Conservation (phyloP, 179 eudicot species). For the Sideroxylon spinosum region DNA sequence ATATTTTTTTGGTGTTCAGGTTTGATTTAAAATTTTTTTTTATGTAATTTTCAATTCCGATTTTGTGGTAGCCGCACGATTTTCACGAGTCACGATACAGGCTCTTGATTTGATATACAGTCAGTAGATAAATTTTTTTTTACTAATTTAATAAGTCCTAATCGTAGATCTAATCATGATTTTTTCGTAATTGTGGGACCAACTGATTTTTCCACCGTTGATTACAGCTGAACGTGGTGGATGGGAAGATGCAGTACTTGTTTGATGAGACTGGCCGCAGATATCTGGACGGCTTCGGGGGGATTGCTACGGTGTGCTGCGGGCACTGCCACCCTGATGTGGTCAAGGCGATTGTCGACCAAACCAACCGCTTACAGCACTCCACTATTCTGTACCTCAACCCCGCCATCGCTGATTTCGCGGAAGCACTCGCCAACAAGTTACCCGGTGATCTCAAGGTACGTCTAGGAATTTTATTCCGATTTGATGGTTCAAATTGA, state of each 20-base stretch:
- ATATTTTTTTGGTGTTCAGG: background rate
- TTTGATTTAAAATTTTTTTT: background rate
- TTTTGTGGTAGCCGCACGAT: background rate
- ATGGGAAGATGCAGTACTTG: conserved; percentile 89
- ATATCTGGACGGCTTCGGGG: conserved; percentile 81
- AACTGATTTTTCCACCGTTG: background rate
- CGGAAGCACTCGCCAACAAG: conserved; percentile 83
- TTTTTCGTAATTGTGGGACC: background rate
- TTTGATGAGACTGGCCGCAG: conserved; percentile 77
- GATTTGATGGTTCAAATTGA: background rate
- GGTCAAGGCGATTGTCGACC: conserved; percentile 61
- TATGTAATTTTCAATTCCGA: background rate
- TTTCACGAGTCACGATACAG: too few species aligned
- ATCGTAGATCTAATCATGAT: too few species aligned
- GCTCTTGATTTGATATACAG: too few species aligned
- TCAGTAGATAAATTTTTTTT: too few species aligned
- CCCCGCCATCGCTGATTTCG: conserved; percentile 72
- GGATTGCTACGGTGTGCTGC: conserved; percentile 76
- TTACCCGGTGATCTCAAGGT: conserved; percentile 90
- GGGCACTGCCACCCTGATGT: conserved; percentile 96
- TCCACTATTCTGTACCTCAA: conserved; percentile 75
- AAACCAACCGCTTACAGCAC: conserved; percentile 69
- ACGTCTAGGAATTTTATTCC: conserved; percentile 3
- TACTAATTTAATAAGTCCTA: too few species aligned
- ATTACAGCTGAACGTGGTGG: conserved; percentile 66